phyloP scores from a whole-genome alignment of 177 flowering plant genomes.

The Tripterygium wilfordii region DNA sequence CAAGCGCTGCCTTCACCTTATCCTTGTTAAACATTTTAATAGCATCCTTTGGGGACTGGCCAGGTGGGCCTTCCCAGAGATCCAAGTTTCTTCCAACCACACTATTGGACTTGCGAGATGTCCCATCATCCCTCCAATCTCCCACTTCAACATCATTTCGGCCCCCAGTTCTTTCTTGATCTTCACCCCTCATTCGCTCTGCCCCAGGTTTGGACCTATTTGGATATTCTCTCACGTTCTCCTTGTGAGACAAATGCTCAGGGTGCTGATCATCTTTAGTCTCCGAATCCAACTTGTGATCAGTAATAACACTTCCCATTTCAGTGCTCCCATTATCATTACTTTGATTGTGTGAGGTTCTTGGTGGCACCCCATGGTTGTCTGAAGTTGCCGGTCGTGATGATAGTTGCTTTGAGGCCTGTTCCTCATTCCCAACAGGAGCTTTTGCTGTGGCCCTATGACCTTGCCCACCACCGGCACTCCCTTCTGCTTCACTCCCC shows the following conservation, averaged over 20 bases:
- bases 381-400: constrained; percentile 11
- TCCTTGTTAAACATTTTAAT: constrained; percentile 61
- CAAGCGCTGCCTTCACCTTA: constrained; percentile 68
- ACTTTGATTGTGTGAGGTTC: constrained; percentile 26
- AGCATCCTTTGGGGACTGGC: constrained; percentile 55
- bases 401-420: constrained; percentile 3
- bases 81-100: constrained; percentile 26
- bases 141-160: too few relatives aligned
- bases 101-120: constrained; percentile 19
- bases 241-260: constrained; percentile 12
- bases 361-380: constrained; percentile 25
- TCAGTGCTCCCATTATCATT: constrained; percentile 39
- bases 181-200: constrained; percentile 19
- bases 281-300: constrained; percentile 29
- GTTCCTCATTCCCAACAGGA: constrained; percentile 36
- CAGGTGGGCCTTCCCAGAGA: constrained; percentile 29
- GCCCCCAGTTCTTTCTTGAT: constrained; percentile 26
- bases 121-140: constrained; percentile 29
- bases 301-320: constrained; percentile 21
- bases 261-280: constrained; percentile 13
- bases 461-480: constrained; percentile 32
- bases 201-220: constrained; percentile 10
- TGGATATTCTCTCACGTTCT: constrained; percentile 20
- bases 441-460: constrained; percentile 36
- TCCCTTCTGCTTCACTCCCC: constrained; percentile 67